A percentile compares a stretch with the other conserved stretches of the same genome.
These are phyloP conservation scores for Cladophialophora immunda DNA, from an alignment of 2,329 filamentous ascomycete genomes.

Conservation along the genomic window DNA sequence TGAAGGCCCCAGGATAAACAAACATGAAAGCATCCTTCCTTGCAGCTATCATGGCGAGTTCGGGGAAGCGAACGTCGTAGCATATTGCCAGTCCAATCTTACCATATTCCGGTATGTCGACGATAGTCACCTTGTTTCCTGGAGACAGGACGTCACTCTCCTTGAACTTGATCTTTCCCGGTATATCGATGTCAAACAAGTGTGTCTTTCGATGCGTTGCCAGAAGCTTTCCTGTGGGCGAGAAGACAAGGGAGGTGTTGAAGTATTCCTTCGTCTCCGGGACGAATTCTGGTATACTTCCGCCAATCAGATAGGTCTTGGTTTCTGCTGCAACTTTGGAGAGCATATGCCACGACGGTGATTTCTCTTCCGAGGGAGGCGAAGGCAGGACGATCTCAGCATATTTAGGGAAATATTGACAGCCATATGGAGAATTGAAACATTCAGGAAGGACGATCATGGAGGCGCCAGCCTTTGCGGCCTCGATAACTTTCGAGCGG, in stretches of 20 bases:
- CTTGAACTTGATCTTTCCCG: conserved; percentile 88
- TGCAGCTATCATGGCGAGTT: conserved; percentile 88
- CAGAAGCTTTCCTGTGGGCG: conserved; percentile 78
- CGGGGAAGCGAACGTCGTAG: conserved; percentile 97
- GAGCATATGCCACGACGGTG: conserved; percentile 86
- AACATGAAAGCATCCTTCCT: conserved; percentile 86
- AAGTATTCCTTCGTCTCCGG: conserved; percentile 75
- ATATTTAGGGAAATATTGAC: conserved; percentile 87
- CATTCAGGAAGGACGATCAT: conserved; percentile 95
- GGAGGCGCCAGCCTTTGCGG: conserved; percentile 77
- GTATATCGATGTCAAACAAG: conserved; percentile 97
- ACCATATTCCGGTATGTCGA: conserved; percentile 89
- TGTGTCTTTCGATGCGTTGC: conserved; percentile 92
- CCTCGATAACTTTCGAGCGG: conserved; percentile 81
- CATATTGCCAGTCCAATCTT: conserved; percentile 90
- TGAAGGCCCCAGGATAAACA: conserved; percentile 96
- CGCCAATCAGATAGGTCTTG: conserved; percentile 82
- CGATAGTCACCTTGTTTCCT: conserved; percentile 83
- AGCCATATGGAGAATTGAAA: conserved; percentile 98
- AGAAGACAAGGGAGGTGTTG: conserved; percentile 90
- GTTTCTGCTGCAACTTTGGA: conserved; percentile 80
- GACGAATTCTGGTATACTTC: conserved; percentile 87
- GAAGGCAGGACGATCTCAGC: conserved; percentile 86
- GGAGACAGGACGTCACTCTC: conserved; percentile 90
- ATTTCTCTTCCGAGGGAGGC: conserved; percentile 73